Conservation (phyloP, 345 rosid species). For the Hibiscus mutabilis region DNA sequence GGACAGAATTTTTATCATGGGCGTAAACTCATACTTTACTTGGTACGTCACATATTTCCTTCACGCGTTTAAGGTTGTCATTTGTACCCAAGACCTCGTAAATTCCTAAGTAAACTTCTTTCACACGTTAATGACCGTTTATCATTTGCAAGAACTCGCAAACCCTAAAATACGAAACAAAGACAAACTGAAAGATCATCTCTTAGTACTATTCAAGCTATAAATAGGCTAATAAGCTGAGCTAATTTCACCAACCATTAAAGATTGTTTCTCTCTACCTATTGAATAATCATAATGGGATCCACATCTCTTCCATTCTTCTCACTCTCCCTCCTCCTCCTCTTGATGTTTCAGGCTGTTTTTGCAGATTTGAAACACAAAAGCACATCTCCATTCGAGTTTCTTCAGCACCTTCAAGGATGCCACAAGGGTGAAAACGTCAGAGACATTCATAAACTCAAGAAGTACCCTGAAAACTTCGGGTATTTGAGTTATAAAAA, state of each 20-base stretch:
- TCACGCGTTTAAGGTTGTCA: background rate
- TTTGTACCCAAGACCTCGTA: background rate
- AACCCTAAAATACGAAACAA: background rate
- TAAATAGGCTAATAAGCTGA: background rate
- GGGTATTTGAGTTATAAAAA: conserved; percentile 7
- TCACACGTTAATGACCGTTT: background rate
- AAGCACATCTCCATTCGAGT: background rate
- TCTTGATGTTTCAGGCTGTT: background rate
- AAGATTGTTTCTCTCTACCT: background rate
- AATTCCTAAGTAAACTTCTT: background rate
- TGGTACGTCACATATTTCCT: background rate
- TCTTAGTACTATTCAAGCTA: background rate
- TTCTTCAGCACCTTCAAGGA: conserved; percentile 1
- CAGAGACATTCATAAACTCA: background rate
- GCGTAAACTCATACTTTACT: background rate
- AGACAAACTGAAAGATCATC: background rate
- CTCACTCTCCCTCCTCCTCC: background rate
- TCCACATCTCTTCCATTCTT: background rate
- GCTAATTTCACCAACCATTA: background rate
- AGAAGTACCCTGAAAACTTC: background rate
- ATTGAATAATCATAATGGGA: conserved; percentile 9
- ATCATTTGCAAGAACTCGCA: background rate
- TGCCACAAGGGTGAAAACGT: background rate
- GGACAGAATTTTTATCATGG: too few relatives aligned
- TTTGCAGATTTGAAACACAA: conserved; percentile 2